Evolutionary conservation across 1,139 yeast genomes (phyloP), one percentile per base, ranked within the genome.

Genomic region (Geotrichum armillariae): DNA sequence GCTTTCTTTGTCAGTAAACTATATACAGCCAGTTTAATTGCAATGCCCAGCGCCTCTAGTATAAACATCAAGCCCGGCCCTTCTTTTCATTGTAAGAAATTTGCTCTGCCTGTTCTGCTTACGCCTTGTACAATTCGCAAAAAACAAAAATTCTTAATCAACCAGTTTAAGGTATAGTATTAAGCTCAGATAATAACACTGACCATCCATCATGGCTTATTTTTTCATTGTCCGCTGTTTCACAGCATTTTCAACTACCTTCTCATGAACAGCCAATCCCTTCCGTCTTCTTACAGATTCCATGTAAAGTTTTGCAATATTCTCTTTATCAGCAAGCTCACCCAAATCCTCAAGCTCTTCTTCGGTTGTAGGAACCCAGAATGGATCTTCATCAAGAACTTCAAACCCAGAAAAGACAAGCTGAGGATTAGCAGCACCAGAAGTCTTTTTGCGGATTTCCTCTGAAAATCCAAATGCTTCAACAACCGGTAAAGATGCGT

Each of bases 291-390:
- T 77, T 41, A 93, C 81, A 31, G 72, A 73, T 56, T 88, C 89
- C 85, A 93, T 86, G 65, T 93, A 93, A 60, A 77, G 75, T 65
- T 95, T 78, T 0, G 97, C 98, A 53, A 90, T 74, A 63, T 93
- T 93, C 61, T 90, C 98, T 61, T 88, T 79, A 61, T 94, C 99
- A 0, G 97, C 96, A 59, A 80, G 78, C 58, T 89, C 96, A 25
- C 99, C 99, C 44, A 88, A 73, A 54, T 90, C 95, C 65, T 93
- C 99, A 45, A 93, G 70, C 65, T 94, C 99, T 66, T 90, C 98
- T 61, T 88, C 97, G 0, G 99, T 94, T 5, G 93, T 88, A n/a
- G 99, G 99, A 11, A 93, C 96, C 99, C 99, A 94, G 75, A 85
- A 94, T 36, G 99, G 99, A 71, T 94, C 98, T 58, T 86, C 80